Percentiles rank a stretch among this genome's conserved stretches.
Conservation (phyloP, 768 basidiomycete species). For the Termitomyces titanicus region DNA sequence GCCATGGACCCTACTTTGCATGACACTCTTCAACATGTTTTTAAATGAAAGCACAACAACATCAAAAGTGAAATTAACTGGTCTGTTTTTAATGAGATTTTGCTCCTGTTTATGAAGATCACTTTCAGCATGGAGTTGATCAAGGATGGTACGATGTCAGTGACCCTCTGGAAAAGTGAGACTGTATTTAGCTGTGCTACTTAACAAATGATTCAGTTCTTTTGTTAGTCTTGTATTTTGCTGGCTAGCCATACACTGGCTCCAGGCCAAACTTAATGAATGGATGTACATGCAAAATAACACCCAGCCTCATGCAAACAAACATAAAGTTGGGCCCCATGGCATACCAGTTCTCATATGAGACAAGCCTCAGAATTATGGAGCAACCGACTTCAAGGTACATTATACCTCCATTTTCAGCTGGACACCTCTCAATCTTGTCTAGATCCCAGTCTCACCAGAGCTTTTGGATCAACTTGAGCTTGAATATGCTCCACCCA, state of each 20-base stretch:
- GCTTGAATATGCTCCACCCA: neutral
- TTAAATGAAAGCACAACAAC: too few relatives aligned
- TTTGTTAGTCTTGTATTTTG: neutral
- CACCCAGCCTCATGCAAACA: neutral
- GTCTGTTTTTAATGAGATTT: slow-evolving; percentile 27
- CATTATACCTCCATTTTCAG: neutral
- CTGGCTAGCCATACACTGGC: neutral
- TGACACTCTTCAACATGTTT: too few relatives aligned
- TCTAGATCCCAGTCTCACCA: neutral
- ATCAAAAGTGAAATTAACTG: slow-evolving; percentile 36
- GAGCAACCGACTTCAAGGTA: neutral
- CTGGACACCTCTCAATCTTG: neutral
- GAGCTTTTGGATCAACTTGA: neutral
- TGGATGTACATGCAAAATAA: neutral
- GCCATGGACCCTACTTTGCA: too few relatives aligned
- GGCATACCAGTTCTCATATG: neutral
- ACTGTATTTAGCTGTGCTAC: too few relatives aligned
- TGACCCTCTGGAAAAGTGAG: too few relatives aligned
- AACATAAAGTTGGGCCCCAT: neutral
- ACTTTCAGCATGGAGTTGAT: slow-evolving; percentile 28
- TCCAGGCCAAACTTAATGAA: too few relatives aligned
- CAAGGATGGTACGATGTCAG: too few relatives aligned
- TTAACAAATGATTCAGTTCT: too few relatives aligned
- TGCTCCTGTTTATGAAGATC: slow-evolving; percentile 31
- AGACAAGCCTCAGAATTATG: neutral